These are phyloP conservation scores for Diaporthe citrichinensis DNA, from an alignment of 2,329 filamentous ascomycete genomes.

Conservation along the genomic window DNA sequence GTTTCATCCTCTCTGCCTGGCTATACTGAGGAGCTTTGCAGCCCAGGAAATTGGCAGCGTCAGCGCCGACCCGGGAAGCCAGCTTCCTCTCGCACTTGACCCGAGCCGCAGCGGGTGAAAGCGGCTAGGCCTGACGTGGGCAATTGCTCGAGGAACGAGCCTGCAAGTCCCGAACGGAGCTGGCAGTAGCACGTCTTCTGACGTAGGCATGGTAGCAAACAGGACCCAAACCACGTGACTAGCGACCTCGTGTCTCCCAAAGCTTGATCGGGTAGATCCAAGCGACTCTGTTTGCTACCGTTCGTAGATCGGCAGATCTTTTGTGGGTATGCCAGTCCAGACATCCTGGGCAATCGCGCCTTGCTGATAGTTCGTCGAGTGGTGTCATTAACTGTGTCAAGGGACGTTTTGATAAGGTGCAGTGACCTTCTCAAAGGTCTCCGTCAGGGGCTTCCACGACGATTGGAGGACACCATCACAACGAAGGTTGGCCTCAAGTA, in stretches of 20 bases:
- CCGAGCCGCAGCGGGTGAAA: background rate
- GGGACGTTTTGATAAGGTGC: conserved; percentile 14
- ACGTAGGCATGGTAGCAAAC: background rate
- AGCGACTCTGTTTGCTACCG: background rate
- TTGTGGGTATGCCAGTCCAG: background rate
- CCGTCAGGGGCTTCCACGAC: background rate
- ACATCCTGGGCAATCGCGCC: background rate
- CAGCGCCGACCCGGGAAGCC: conserved; percentile 11
- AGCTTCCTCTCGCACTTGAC: background rate
- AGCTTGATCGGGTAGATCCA: background rate
- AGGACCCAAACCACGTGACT: background rate
- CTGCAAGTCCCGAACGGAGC: background rate
- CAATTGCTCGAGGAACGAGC: conserved; percentile 10
- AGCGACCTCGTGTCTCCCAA: background rate
- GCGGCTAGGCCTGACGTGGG: background rate
- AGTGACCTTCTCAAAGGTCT: conserved; percentile 2
- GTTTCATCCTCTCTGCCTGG: conserved; percentile 20
- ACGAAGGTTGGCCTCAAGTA: conserved; percentile 31
- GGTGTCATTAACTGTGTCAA: conserved; percentile 21
- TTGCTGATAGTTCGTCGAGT: background rate
- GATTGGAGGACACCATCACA: conserved; percentile 4
- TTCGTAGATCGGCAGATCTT: conserved; percentile 23
- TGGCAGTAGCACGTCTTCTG: background rate
- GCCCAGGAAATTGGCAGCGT: conserved; percentile 21
- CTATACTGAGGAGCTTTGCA: background rate